phyloP scores from a whole-genome alignment of 2,329 filamentous ascomycete genomes.

The Camptophora hylomeconis region DNA sequence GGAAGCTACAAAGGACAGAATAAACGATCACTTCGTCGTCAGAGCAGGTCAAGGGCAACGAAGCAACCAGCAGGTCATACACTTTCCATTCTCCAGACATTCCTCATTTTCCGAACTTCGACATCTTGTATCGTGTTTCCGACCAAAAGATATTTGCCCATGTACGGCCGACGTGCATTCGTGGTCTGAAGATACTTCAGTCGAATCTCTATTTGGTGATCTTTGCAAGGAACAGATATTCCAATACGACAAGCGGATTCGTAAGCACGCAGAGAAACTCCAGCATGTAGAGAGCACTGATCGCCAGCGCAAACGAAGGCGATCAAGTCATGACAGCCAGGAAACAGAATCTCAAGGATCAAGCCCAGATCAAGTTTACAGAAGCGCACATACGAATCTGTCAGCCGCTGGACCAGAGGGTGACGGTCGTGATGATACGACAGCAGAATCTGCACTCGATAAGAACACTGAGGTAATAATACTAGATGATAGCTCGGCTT shows the following conservation, averaged over 20 bases:
- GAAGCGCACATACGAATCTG: too few relatives aligned
- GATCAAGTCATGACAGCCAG: constrained; percentile 7
- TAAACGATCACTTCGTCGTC: neutral
- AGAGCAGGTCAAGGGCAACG: too few relatives aligned
- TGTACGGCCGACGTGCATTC: constrained; percentile 55
- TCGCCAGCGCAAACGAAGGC: constrained; percentile 15
- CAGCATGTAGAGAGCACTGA: constrained; percentile 14
- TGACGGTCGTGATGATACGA: too few relatives aligned
- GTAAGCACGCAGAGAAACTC: too few relatives aligned
- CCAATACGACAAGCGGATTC: constrained; percentile 52
- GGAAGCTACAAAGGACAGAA: neutral
- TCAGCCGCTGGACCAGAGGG: too few relatives aligned
- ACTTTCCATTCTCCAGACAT: constrained; percentile 79
- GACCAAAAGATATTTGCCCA: constrained; percentile 65
- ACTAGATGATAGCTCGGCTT: too few relatives aligned
- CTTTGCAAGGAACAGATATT: constrained; percentile 51
- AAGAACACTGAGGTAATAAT: constrained; percentile 5
- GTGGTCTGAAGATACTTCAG: constrained; percentile 54
- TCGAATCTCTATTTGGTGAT: constrained; percentile 57
- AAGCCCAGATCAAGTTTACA: too few relatives aligned
- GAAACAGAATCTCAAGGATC: constrained; percentile 7
- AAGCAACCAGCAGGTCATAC: constrained; percentile 15
- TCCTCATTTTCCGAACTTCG: constrained; percentile 75
- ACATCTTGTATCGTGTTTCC: constrained; percentile 53
- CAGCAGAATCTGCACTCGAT: constrained; percentile 1